Evolutionary conservation across 2,329 filamentous ascomycete species (phyloP).

Genomic region (Penicillium sumatraense): DNA sequence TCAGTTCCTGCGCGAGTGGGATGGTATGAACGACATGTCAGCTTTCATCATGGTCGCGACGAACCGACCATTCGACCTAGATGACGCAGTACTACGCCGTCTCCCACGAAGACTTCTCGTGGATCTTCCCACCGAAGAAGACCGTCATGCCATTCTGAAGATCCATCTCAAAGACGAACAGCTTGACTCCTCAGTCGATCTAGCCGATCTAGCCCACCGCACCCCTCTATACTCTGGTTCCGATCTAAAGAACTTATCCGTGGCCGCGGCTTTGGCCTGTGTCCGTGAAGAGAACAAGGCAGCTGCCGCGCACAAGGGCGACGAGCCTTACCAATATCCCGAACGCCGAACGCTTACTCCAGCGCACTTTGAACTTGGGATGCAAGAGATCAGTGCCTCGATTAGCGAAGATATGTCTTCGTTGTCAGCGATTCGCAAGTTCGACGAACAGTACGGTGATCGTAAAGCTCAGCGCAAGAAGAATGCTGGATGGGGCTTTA

Average conservation of each 20-base stretch:
- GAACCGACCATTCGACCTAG: conserved; percentile 92
- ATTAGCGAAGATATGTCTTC: conserved; percentile 93
- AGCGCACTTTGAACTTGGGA: conserved; percentile 81
- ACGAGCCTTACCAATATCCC: conserved; percentile 64
- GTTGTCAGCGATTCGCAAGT: conserved; percentile 84
- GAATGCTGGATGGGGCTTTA: conserved; percentile 58
- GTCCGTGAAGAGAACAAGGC: conserved; percentile 53
- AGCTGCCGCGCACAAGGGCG: conserved; percentile 40
- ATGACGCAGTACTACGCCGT: conserved; percentile 61
- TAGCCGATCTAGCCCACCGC: conserved; percentile 48
- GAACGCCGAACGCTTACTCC: conserved; percentile 67
- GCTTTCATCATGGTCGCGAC: conserved; percentile 99
- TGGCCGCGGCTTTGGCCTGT: conserved; percentile 55
- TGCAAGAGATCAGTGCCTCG: conserved; percentile 87
- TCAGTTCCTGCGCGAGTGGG: conserved; percentile 96
- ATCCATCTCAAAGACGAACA: conserved; percentile 55
- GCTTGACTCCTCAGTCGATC: conserved; percentile 46
- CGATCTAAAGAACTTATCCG: conserved; percentile 57
- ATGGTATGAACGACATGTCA: conserved; percentile 80
- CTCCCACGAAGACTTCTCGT: conserved; percentile 55
- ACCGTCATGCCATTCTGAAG: conserved; percentile 53
- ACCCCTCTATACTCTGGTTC: conserved; percentile 58
- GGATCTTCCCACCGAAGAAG: conserved; percentile 52
- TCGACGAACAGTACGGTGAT: conserved; percentile 94
- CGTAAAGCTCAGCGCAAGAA: conserved; percentile 69